Base-by-base conservation (phyloP, 2,329 filamentous ascomycete species). In the Thyridium curvatum region DNA sequence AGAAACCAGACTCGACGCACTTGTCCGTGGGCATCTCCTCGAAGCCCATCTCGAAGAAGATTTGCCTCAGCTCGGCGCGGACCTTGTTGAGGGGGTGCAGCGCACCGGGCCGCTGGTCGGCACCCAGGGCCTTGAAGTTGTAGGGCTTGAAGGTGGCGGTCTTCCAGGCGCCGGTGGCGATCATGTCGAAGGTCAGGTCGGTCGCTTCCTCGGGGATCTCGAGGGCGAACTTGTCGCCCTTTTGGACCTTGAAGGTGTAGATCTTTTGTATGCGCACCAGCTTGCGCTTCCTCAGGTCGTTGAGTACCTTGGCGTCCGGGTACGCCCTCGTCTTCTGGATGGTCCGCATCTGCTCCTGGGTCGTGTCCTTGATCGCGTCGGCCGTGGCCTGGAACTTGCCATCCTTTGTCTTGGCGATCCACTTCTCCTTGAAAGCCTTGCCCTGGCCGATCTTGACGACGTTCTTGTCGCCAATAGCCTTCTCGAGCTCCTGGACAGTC, bases 21-120 rank as follows among this genome's bases (percentile, higher is more conserved):
- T 86, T 80, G 66, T 85, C 84, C 36, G 91, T 96, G 12, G 90
- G 86, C 93, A 98, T 97, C 71, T 98, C 93, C 55, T 91, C 83
- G 69, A 97, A 98, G 38, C 91, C 93, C 82, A 95, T 94, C 61
- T 95, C 89, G 67, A 98, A 97, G 80, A 98, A 98, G 59, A 98
- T 96, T 58, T 93, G 86, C 42, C 93, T 77, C 76, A 98, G 95
- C 66, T 97, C 93, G 53, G 87, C 79, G 52, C 93, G 84, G 53
- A 97, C 91, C 72, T 97, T 97, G 69, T 89, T 96, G 50, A 98
- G 69, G 56, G 82, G 80, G 57, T 74, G 84, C 56, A 75, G 63
- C 12, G 78, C 74, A 37, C 79, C 78, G 12, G 78, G 68, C 46
- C 72, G 68, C 58, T 82, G 78, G 50, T 79, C 74, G 3, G 73